A percentile compares a stretch with the other conserved stretches of the same genome.
phyloP scores from a whole-genome alignment of 2,329 filamentous ascomycete species.

The Sclerotinia trifoliorum region DNA sequence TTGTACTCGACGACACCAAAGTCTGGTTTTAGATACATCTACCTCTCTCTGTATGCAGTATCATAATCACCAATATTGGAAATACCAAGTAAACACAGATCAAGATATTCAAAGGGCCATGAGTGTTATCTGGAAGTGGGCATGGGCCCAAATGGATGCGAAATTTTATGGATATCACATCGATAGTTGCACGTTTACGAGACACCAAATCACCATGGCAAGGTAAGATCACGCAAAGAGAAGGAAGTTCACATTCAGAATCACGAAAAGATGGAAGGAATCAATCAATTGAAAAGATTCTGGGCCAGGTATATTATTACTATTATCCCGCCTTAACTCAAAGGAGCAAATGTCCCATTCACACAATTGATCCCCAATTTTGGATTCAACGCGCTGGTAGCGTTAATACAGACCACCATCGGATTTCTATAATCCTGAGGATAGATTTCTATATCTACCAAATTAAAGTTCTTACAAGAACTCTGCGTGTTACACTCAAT shows the following conservation, averaged over 20 bases:
- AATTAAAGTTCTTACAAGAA: constrained; percentile 43
- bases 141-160: no score
- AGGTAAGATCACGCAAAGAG: background rate
- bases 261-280: background rate
- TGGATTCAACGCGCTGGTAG: constrained; percentile 40
- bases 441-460: constrained; percentile 40
- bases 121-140: no score
- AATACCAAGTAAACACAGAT: no score
- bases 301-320: background rate
- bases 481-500: constrained; percentile 45
- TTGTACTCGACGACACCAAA: constrained; percentile 1
- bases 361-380: constrained; percentile 41
- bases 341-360: constrained; percentile 39
- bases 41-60: background rate
- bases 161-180: no score
- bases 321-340: background rate
- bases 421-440: constrained; percentile 38
- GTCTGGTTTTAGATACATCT: background rate
- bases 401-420: constrained; percentile 42
- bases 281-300: background rate
- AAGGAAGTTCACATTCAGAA: background rate
- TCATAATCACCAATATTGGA: no score
- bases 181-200: background rate
- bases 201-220: background rate
- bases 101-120: no score